phyloP scores from a whole-genome alignment of 805 yeast species.

The Metschnikowia lochheadii region DNA sequence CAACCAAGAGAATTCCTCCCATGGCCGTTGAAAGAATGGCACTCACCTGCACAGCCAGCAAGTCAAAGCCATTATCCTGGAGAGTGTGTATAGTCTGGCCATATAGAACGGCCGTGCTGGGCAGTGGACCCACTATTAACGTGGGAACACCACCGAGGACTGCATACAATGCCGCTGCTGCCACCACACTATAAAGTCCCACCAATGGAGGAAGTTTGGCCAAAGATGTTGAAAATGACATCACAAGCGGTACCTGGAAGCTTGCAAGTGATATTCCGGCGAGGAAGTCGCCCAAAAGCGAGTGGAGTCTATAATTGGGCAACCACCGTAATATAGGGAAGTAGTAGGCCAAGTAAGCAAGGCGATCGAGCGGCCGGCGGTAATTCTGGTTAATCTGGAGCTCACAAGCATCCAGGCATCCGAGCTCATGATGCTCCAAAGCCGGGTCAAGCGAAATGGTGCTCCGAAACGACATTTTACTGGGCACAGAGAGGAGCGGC shows the following conservation, averaged over 20 bases:
- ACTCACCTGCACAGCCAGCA: slow-evolving; percentile 24
- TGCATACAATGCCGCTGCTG: slow-evolving; percentile 76
- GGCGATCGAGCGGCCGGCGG: slow-evolving; percentile 15
- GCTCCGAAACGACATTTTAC: slow-evolving; percentile 23
- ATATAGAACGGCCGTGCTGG: slow-evolving; percentile 76
- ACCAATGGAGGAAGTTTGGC: slow-evolving; percentile 80
- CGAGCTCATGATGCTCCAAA: slow-evolving; percentile 16
- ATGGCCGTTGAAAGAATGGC: slow-evolving; percentile 18
- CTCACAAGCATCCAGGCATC: neutral
- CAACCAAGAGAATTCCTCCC: slow-evolving; percentile 19
- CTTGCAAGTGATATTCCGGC: slow-evolving; percentile 33
- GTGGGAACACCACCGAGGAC: slow-evolving; percentile 82
- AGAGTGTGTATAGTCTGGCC: slow-evolving; percentile 65
- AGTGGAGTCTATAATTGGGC: slow-evolving; percentile 20
- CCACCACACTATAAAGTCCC: slow-evolving; percentile 71
- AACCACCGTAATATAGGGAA: slow-evolving; percentile 31
- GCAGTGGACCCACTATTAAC: slow-evolving; percentile 90
- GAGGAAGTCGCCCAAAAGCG: slow-evolving; percentile 26
- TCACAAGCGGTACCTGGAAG: slow-evolving; percentile 45
- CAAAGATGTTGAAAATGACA: slow-evolving; percentile 75
- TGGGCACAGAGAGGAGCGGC: slow-evolving; percentile 27
- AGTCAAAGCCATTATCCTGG: slow-evolving; percentile 31
- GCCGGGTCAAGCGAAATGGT: slow-evolving; percentile 12
- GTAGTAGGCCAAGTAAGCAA: slow-evolving; percentile 30
- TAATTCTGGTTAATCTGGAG: slow-evolving; percentile 7